These are phyloP conservation scores for Anthoceros angustus DNA, from an alignment of 225 moss, liverwort and hornwort genomes.

Conservation along the genomic window DNA sequence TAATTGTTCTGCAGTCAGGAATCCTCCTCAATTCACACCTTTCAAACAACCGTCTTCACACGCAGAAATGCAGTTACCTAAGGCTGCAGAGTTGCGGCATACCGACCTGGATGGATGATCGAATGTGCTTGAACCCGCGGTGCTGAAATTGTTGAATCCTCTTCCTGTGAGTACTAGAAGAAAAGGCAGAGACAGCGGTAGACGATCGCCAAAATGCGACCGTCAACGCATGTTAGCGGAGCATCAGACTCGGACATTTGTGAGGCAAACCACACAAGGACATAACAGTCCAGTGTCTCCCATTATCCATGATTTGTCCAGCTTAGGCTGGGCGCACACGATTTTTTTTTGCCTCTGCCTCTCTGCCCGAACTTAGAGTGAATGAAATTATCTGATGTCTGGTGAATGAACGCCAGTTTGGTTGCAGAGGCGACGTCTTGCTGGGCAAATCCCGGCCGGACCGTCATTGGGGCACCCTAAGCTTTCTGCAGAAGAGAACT, in stretches of 20 bases:
- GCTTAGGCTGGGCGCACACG: too few species aligned
- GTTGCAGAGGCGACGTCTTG: too few species aligned
- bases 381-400: too few species aligned
- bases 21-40: not conserved
- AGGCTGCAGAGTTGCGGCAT: not conserved
- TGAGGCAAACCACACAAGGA: not conserved
- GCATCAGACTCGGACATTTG: not conserved
- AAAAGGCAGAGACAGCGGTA: not conserved
- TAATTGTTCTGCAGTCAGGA: not conserved
- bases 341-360: too few species aligned
- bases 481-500: too few species aligned
- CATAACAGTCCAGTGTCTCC: too few species aligned
- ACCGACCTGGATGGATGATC: too few species aligned
- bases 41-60: not conserved
- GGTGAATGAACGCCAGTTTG: too few species aligned
- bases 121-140: not conserved
- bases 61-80: not conserved
- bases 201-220: not conserved
- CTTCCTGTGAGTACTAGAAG: not conserved
- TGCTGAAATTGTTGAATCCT: not conserved
- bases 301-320: too few species aligned
- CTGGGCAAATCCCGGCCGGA: too few species aligned
- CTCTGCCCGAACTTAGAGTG: too few species aligned
- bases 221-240: not conserved
- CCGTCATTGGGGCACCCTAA: too few species aligned